These are phyloP conservation scores for Acacia crassicarpa DNA, from an alignment of 306 rosid genomes.

Conservation along the genomic window DNA sequence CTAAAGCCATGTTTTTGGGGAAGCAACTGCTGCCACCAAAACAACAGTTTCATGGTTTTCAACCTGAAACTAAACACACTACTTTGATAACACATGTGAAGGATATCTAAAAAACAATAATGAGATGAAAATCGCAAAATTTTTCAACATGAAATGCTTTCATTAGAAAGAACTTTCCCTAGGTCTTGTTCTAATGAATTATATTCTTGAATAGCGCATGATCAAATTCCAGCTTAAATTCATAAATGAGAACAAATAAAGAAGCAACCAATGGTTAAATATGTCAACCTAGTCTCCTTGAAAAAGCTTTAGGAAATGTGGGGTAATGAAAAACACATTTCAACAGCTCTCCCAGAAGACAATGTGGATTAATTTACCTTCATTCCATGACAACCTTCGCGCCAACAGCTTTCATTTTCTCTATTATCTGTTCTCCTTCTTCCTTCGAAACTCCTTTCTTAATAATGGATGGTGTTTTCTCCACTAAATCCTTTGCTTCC, in stretches of 20 bases:
- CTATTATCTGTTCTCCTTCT: slow-evolving; percentile 79
- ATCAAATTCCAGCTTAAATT: background rate
- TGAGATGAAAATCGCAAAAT: background rate
- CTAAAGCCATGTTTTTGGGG: background rate
- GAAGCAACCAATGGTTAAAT: slow-evolving; percentile 21
- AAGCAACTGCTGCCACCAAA: too few species aligned
- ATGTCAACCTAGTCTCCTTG: slow-evolving; percentile 15
- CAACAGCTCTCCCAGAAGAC: slow-evolving; percentile 8
- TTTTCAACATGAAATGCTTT: background rate
- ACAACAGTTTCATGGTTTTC: background rate
- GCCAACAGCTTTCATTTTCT: slow-evolving; percentile 87
- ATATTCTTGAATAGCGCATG: background rate
- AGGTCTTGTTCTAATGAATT: background rate
- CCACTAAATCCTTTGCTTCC: slow-evolving; percentile 88
- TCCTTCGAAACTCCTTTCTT: slow-evolving; percentile 88
- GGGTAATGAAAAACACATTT: slow-evolving; percentile 28
- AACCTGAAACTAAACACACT: background rate
- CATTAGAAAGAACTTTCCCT: background rate
- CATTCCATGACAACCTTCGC: slow-evolving; percentile 85
- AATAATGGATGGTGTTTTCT: slow-evolving; percentile 71
- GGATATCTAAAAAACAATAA: background rate
- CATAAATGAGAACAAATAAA: background rate
- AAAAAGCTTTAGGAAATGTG: slow-evolving; percentile 10
- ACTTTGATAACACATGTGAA: background rate
- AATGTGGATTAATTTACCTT: slow-evolving; percentile 26